Evolutionary conservation across 1,139 yeast genomes (phyloP).

Genomic region (Insectozyma bohioensis): DNA sequence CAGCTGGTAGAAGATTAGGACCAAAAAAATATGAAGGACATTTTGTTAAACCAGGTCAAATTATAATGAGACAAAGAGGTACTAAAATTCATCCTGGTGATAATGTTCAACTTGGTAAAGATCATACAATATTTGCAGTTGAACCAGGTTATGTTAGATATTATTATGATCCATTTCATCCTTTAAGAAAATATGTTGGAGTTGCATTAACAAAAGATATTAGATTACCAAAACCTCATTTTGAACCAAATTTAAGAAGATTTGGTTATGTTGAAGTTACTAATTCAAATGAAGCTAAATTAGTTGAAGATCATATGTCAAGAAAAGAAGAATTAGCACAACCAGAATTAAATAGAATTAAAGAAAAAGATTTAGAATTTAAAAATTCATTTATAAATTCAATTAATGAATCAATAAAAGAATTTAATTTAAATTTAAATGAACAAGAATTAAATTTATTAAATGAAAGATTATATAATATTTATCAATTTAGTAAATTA

Average conservation of each 20-base stretch:
- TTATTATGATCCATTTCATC: constrained; percentile 96
- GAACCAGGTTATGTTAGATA: constrained; percentile 94
- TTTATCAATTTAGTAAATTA: constrained; percentile 28
- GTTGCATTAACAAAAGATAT: constrained; percentile 68
- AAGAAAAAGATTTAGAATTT: constrained; percentile 31
- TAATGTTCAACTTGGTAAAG: constrained; percentile 86
- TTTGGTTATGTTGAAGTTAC: constrained; percentile 67
- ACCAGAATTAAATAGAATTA: constrained; percentile 44
- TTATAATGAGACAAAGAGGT: constrained; percentile 93
- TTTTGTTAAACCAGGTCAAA: constrained; percentile 73
- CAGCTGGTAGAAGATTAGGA: constrained; percentile 94
- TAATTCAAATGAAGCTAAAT: constrained; percentile 50
- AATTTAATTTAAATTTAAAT: constrained; percentile 27
- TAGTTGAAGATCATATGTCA: constrained; percentile 57
- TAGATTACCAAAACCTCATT: constrained; percentile 83
- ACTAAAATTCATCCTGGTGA: constrained; percentile 97
- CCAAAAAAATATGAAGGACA: constrained; percentile 81
- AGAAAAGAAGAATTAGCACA: constrained; percentile 62
- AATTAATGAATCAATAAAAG: constrained; percentile 17
- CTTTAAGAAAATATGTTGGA: constrained; percentile 87
- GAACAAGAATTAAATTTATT: constrained; percentile 39
- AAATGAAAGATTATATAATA: constrained; percentile 49
- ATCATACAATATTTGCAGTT: constrained; percentile 85
- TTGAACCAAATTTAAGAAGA: constrained; percentile 81
- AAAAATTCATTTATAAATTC: constrained; percentile 18